Percentiles rank a stretch among this genome's conserved stretches.
Conservation (phyloP, 2,329 filamentous ascomycete species). For the Sclerotinia sclerotiorum region DNA sequence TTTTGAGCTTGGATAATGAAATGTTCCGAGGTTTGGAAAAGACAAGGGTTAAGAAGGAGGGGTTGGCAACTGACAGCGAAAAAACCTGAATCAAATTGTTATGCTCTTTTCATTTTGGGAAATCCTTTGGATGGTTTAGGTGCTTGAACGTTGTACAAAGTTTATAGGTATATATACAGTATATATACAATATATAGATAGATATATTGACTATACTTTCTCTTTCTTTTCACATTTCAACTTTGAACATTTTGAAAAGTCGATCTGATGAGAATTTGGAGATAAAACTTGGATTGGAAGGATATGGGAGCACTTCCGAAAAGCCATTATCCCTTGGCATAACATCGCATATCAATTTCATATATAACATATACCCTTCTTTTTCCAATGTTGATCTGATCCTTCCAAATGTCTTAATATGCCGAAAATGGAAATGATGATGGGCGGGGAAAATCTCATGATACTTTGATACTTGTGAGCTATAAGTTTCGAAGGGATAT, state of each 20-base stretch:
- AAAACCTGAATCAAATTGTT: neutral
- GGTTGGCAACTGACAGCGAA: neutral
- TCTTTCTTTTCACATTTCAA: neutral
- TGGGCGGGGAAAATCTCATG: conserved; percentile 18
- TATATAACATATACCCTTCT: neutral
- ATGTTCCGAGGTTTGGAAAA: neutral
- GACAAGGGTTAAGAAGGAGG: neutral
- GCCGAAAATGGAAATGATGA: conserved; percentile 5
- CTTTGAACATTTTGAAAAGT: neutral
- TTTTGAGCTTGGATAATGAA: neutral
- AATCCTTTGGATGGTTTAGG: neutral
- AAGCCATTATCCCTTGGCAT: neutral
- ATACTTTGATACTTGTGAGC: neutral
- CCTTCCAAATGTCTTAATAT: neutral
- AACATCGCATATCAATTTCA: neutral
- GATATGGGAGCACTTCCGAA: neutral
- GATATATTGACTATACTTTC: neutral
- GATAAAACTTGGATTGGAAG: neutral
- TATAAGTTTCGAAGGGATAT: neutral
- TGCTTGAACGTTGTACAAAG: neutral
- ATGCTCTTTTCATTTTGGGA: neutral
- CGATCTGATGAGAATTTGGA: neutral
- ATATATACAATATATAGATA: no score
- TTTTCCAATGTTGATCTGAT: conserved; percentile 10
- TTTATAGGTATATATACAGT: no score